phyloP scores from a whole-genome alignment of 139 green algal species.

The Micromonas pusilla region DNA sequence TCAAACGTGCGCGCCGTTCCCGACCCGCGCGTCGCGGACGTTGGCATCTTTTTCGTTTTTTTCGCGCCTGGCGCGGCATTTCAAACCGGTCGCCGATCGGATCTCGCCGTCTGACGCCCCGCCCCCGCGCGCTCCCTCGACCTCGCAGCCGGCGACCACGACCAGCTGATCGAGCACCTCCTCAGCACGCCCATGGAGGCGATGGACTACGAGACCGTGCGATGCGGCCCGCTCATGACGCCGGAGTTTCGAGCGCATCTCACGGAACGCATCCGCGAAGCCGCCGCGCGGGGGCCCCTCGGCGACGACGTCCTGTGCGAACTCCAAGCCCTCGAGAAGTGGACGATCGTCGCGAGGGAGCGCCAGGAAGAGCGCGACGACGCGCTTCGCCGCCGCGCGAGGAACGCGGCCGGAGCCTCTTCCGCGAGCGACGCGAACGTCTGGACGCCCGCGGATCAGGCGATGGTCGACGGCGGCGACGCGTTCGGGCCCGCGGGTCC shows the following conservation, averaged over 20 bases:
- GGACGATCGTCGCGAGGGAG: not conserved
- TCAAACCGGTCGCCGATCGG: not conserved
- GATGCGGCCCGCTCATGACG: not conserved
- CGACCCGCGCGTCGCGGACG: not conserved
- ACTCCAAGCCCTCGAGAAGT: not conserved
- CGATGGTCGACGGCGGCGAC: too few species aligned
- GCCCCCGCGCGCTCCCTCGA: not conserved
- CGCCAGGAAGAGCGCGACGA: not conserved
- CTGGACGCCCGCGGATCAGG: too few species aligned
- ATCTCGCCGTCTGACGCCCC: not conserved
- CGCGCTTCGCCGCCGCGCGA: too few species aligned
- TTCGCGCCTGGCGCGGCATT: too few species aligned
- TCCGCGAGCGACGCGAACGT: too few species aligned
- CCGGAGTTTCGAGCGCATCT: not conserved
- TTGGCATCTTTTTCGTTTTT: too few species aligned
- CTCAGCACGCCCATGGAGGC: not conserved
- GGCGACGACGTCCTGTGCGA: not conserved
- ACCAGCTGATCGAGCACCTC: not conserved
- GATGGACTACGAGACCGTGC: not conserved
- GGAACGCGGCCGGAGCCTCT: too few species aligned
- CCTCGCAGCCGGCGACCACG: not conserved
- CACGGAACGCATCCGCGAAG: not conserved
- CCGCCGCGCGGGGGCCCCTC: too few species aligned
- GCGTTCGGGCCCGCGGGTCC: too few species aligned
- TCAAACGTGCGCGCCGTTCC: not conserved